phyloP scores from a whole-genome alignment of 345 rosid species.

The Eucalyptus victrix region DNA sequence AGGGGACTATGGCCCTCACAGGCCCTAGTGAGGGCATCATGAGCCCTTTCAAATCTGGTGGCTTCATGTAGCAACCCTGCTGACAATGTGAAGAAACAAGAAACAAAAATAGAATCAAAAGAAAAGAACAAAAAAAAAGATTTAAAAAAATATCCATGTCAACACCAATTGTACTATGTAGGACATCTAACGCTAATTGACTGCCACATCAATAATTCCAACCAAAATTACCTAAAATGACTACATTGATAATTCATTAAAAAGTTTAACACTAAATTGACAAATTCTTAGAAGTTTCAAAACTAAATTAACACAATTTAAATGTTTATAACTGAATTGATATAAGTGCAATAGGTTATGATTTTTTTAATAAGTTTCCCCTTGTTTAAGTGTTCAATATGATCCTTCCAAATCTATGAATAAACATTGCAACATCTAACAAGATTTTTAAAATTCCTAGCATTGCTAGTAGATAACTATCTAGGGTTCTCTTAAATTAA shows the following conservation, averaged over 20 bases:
- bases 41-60: background rate
- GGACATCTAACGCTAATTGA: fast-evolving
- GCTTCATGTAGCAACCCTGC: background rate
- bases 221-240: background rate
- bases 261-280: background rate
- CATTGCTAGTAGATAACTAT: background rate
- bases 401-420: background rate
- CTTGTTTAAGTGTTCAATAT: background rate
- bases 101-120: no score
- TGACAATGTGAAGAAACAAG: background rate
- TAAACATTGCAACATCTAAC: background rate
- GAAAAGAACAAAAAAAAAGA: no score
- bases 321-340: background rate
- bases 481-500: background rate
- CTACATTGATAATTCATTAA: background rate
- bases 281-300: no score
- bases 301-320: no score
- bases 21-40: background rate
- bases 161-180: no score
- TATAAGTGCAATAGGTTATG: no score
- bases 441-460: background rate
- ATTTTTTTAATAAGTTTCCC: background rate
- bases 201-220: background rate
- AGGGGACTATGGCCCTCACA: background rate
- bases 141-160: fast-evolving